Base-by-base conservation (phyloP, 495 filamentous ascomycete genomes). In the Parathielavia appendiculata region DNA sequence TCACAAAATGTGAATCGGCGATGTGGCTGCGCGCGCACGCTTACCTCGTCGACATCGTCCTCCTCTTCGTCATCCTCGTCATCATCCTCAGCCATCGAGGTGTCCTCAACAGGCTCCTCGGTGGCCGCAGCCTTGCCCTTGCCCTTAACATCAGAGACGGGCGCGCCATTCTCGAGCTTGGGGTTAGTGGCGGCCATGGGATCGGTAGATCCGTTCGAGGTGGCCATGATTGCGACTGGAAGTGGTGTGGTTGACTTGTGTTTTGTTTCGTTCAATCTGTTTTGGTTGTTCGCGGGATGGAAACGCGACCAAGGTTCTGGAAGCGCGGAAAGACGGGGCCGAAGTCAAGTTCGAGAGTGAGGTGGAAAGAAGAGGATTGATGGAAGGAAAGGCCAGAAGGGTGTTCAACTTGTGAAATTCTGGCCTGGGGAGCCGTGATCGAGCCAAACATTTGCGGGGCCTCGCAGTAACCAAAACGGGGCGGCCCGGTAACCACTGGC, bases 81-180 rank as follows among this genome's bases (percentile, higher is more conserved):
- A 1, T 82, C 82, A 35, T 87, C 86, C 56, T 90, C 86, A 30
- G 79, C 83, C 82, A 87, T 86, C 72, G 77, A 80, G 67, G 80
- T 68, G 45, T 90, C 87, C 56, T 81, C 76, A 20, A 54, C 54
- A 23, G 65, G 66, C 49, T 77, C 65, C 12, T 68, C 67, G 47
- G 63, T 54, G 32, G 77, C 87, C 75, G 63, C 53, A 34, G 76
- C 87, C 75, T 91, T 91, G 65, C 79, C 77, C 68, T 79, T 78
- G 59, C 72, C 69, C 60, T 79, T 76, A 58, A 56, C 45, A 44
- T 73, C 69, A 58, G 66, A 45, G 20, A 35, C 62, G 20, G 63
- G 51, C 59, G 72, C 64, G 49, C 64, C 63, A 57, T 30, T 30
- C 26, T 54, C 63, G 55, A 61, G 66, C 69, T 73, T 40, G 41